These are phyloP conservation scores for Colletotrichum navitas DNA, from an alignment of 2,329 filamentous ascomycete genomes.

Conservation along the genomic window DNA sequence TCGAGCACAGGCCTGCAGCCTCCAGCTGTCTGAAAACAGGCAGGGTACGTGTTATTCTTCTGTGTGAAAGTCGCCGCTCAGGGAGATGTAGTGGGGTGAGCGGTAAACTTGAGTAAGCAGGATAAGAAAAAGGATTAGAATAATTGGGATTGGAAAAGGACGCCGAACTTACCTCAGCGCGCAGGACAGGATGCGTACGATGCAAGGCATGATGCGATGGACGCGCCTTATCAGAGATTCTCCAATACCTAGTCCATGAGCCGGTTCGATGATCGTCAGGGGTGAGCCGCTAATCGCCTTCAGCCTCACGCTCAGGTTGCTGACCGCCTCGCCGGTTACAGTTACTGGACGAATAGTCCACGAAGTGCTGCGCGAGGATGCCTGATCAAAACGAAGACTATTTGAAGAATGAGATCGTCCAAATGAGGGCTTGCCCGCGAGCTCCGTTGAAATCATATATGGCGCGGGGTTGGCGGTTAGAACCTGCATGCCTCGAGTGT, in stretches of 20 bases:
- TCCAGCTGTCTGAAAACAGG: neutral
- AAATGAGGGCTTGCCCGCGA: neutral
- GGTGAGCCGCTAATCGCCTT: conserved; percentile 7
- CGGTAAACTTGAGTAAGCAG: neutral
- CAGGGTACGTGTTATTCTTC: conserved; percentile 3
- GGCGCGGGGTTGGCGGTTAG: neutral
- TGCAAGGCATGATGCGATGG: conserved; percentile 1
- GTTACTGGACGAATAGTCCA: neutral
- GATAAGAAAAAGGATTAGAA: too few relatives aligned
- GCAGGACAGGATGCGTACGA: neutral
- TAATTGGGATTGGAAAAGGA: neutral
- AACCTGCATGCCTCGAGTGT: neutral
- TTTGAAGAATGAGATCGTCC: neutral
- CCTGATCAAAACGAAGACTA: neutral
- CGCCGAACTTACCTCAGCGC: conserved; percentile 4
- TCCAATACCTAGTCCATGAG: neutral
- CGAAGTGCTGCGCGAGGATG: neutral
- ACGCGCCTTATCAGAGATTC: neutral
- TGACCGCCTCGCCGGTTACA: neutral
- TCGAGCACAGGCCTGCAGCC: neutral
- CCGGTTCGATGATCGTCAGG: conserved; percentile 30
- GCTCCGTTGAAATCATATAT: neutral
- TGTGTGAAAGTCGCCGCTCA: neutral
- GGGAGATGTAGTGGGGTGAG: neutral
- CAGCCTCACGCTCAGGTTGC: conserved; percentile 6